A percentile compares a stretch with the other conserved stretches of the same genome.
Evolutionary conservation across 2,329 filamentous ascomycete genomes (phyloP).

Genomic region (Talaromyces piceae): DNA sequence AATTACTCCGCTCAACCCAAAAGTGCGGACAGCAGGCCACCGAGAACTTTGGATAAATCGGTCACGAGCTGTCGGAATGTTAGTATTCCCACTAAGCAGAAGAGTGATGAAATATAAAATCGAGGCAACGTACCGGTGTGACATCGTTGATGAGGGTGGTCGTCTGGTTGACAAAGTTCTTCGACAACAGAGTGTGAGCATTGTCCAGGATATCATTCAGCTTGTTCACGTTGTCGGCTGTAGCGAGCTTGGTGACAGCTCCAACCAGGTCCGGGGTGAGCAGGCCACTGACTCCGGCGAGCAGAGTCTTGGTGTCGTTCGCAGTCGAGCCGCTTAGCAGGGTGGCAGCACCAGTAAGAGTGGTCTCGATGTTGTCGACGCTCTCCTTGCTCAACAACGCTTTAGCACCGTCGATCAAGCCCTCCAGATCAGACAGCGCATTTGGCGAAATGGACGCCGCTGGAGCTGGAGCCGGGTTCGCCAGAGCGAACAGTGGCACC

Average conservation of each 20-base stretch:
- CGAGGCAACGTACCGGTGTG: conserved; percentile 20
- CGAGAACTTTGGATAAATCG: conserved; percentile 18
- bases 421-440: conserved; percentile 17
- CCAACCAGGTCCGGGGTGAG: conserved; percentile 20
- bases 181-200: conserved; percentile 19
- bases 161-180: conserved; percentile 23
- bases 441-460: conserved; percentile 14
- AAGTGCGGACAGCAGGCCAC: conserved; percentile 9
- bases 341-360: conserved; percentile 10
- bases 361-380: conserved; percentile 12
- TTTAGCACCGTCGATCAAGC: conserved; percentile 20
- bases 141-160: conserved; percentile 25
- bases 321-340: conserved; percentile 22
- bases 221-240: conserved; percentile 16
- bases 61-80: conserved; percentile 18
- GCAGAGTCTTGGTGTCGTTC: conserved; percentile 20
- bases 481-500: conserved; percentile 5
- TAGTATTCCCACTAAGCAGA: not conserved
- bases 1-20: conserved; percentile 1
- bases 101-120: not conserved
- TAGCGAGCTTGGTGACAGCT: conserved; percentile 18
- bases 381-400: conserved; percentile 19
- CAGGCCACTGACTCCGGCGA: conserved; percentile 22
- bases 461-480: conserved; percentile 6
- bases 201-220: conserved; percentile 21